phyloP scores from a whole-genome alignment of 257 asterid species.

The Ocimum tenuiflorum region DNA sequence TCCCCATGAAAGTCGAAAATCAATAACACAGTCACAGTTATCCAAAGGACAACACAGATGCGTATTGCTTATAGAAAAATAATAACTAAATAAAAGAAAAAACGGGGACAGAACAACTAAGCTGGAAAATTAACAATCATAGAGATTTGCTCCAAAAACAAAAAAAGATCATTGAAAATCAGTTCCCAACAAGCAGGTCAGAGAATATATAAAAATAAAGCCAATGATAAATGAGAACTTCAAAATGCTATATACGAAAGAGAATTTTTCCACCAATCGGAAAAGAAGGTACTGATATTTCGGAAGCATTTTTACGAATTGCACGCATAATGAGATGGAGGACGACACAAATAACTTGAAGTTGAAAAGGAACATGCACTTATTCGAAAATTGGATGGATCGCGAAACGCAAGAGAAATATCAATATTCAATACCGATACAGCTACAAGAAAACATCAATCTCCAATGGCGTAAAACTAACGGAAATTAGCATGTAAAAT shows the following conservation, averaged over 20 bases:
- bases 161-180: no score
- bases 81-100: no score
- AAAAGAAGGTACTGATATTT: background rate
- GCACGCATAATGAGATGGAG: background rate
- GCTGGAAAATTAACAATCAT: background rate
- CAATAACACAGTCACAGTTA: background rate
- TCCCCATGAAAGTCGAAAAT: background rate
- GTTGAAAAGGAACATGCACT: slow-evolving; percentile 21
- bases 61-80: background rate
- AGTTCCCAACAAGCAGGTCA: background rate
- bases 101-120: background rate
- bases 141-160: no score
- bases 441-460: no score
- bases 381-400: slow-evolving; percentile 16
- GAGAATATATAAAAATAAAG: no score
- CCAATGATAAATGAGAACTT: background rate
- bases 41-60: background rate
- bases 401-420: background rate
- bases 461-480: background rate
- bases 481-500: background rate
- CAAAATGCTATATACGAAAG: background rate
- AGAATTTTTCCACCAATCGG: background rate
- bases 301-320: background rate
- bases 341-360: background rate
- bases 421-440: slow-evolving; percentile 5